Evolutionary conservation across 2,329 filamentous ascomycete genomes (phyloP).

Genomic region (Xylariaceae sp.): DNA sequence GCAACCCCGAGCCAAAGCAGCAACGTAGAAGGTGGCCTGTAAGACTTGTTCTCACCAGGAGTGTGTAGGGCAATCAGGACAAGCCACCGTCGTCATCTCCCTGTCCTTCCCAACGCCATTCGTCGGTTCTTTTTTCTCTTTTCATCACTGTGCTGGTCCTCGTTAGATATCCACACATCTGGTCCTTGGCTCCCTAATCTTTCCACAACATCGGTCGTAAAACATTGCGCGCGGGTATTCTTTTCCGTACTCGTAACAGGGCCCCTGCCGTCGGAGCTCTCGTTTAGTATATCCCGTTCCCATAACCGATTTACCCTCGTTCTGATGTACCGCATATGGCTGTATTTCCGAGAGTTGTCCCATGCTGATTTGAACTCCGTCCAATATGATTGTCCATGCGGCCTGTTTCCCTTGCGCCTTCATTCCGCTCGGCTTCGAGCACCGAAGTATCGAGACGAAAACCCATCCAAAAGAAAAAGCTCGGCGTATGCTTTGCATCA

Average conservation of each 20-base stretch:
- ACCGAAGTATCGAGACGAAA: constrained; percentile 10
- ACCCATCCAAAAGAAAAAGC: constrained; percentile 15
- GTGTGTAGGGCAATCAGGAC: constrained; percentile 14
- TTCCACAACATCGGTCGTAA: constrained; percentile 13
- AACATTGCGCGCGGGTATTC: constrained; percentile 23
- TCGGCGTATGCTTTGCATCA: constrained; percentile 22
- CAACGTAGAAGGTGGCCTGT: constrained; percentile 14
- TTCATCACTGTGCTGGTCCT: constrained; percentile 5
- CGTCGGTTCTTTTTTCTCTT: constrained; percentile 16
- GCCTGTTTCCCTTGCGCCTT: constrained; percentile 10
- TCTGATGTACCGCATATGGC: neutral
- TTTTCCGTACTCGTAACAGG: constrained; percentile 17
- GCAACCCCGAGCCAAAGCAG: constrained; percentile 10
- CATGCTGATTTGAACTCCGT: constrained; percentile 13
- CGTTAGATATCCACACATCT: neutral
- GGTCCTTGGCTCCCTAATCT: neutral
- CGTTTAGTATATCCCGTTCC: constrained; percentile 23
- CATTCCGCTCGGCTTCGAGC: constrained; percentile 12
- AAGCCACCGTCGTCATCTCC: constrained; percentile 18
- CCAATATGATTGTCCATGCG: too few species aligned
- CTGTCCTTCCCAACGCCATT: constrained; percentile 23
- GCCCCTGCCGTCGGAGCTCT: constrained; percentile 14
- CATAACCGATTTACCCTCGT: constrained; percentile 8
- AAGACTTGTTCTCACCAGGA: constrained; percentile 18
- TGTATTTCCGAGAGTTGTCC: constrained; percentile 6